phyloP scores from a whole-genome alignment of 176 grass and related monocot species.

The Aegilops bicornis region DNA sequence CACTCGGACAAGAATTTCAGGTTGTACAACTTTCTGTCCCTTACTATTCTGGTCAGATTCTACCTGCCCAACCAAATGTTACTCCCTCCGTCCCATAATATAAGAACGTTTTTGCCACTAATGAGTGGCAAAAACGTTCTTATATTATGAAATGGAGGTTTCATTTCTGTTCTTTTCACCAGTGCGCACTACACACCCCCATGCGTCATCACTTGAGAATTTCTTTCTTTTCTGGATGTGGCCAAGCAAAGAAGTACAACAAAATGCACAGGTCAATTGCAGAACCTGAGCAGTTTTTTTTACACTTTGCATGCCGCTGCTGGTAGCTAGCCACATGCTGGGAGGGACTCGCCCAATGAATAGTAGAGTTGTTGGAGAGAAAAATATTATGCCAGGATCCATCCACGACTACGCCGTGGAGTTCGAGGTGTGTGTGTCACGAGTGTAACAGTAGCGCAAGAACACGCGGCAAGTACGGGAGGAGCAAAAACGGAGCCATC shows the following conservation, averaged over 20 bases:
- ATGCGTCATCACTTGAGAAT: background rate
- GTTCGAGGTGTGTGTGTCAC: constrained; percentile 14
- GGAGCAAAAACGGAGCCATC: background rate
- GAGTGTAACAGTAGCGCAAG: constrained; percentile 26
- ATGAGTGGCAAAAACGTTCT: too few species aligned
- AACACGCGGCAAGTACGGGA: background rate
- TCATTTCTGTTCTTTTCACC: background rate
- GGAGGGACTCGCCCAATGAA: background rate
- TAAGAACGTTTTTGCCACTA: background rate
- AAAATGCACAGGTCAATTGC: background rate
- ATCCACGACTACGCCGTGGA: background rate
- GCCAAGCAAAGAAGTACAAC: background rate
- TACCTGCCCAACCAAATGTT: constrained; percentile 16
- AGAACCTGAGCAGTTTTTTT: background rate
- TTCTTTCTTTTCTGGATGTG: background rate
- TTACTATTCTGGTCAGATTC: constrained; percentile 57
- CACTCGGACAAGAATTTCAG: constrained; percentile 35
- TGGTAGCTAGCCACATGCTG: background rate
- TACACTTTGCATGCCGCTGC: background rate
- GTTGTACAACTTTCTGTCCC: constrained; percentile 39
- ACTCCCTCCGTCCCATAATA: background rate
- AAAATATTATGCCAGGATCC: background rate
- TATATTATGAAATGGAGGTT: too few species aligned
- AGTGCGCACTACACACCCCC: background rate
- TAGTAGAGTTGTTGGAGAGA: background rate